Evolutionary conservation across 345 rosid species (phyloP), one percentile per base, ranked within the genome.

Genomic region (Dipteronia dyeriana): DNA sequence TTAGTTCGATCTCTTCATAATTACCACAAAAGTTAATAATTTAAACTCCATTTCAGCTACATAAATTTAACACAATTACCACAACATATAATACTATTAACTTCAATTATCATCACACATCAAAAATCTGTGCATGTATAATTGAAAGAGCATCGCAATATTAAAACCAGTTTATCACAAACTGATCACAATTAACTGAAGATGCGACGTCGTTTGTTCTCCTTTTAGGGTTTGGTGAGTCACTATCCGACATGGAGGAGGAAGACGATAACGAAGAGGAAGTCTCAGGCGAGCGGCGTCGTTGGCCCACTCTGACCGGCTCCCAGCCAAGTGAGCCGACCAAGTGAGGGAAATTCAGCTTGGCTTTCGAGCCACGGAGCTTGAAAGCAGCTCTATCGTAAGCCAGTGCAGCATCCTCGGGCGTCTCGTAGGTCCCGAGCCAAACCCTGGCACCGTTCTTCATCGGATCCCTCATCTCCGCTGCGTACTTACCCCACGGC

Each of bases 401-500:
- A 38, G 92, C 92, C 81, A 89, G 62, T 8, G 89, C 89, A 29
- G 97, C 97, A 29, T 90, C 90, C 78, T 88, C 88, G 0, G 91
- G 84, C n/a, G 80, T 84, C 84, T 85, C 88, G 77, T 90, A 89
- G 1, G 93, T 90, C 66, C 94, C 93, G 0, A 90, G 91, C 97
- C 97, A 92, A 66, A 76, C 74, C 70, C 94, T 88, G 0, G 92
- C 86, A 2, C 93, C 92, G 20, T 88, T 90, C 79, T 81, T 89
- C 81, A 88, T 88, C 20, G 91, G 91, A 64, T 86, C 93, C 34
- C 92, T 84, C 0, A 91, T 86, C 88, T 90, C 94, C 29, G 94
- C 94, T 43, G 91, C 92, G 57, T 79, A 90, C 67, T 86, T 90
- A 64, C 97, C 94, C 97, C 92, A 88, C 7, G 92, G 91, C 71